phyloP scores from a whole-genome alignment of 352 stramenopile genomes.

The Sclerospora graminicola region DNA sequence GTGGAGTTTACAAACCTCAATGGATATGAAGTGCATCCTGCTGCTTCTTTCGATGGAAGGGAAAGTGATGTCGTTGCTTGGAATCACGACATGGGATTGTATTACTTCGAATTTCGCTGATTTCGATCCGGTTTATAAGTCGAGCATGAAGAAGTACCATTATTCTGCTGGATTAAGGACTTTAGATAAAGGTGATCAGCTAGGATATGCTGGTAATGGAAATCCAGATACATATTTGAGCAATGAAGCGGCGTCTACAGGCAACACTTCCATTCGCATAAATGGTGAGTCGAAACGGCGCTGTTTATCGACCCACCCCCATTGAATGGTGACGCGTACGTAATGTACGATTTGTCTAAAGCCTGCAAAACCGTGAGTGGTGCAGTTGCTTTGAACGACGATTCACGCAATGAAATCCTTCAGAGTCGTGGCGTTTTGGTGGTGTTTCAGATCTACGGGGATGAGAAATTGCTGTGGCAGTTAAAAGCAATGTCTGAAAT shows the following conservation, averaged over 20 bases:
- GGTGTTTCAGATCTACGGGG: constrained; percentile 61
- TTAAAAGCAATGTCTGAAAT: constrained; percentile 44
- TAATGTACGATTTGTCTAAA: constrained; percentile 68
- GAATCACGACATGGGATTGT: constrained; percentile 70
- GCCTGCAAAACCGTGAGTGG: constrained; percentile 48
- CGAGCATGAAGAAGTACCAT: constrained; percentile 69
- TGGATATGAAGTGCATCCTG: constrained; percentile 77
- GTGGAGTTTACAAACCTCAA: constrained; percentile 76
- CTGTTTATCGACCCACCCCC: constrained; percentile 72
- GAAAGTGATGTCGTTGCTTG: constrained; percentile 76
- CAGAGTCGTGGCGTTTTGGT: constrained; percentile 43
- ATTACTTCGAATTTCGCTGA: constrained; percentile 17
- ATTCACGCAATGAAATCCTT: constrained; percentile 41
- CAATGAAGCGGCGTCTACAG: too few species aligned
- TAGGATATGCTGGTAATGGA: too few species aligned
- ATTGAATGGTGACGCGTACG: constrained; percentile 54
- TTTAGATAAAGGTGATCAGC: constrained; percentile 58
- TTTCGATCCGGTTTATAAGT: constrained; percentile 56
- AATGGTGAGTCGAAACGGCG: constrained; percentile 55
- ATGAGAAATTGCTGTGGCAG: constrained; percentile 74
- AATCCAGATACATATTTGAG: too few species aligned
- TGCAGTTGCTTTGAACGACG: too few species aligned
- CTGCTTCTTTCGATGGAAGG: constrained; percentile 83
- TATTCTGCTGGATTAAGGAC: constrained; percentile 70
- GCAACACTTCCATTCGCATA: too few species aligned